Conservation (phyloP, 441 rosid species). For the Croton laevigatus region DNA sequence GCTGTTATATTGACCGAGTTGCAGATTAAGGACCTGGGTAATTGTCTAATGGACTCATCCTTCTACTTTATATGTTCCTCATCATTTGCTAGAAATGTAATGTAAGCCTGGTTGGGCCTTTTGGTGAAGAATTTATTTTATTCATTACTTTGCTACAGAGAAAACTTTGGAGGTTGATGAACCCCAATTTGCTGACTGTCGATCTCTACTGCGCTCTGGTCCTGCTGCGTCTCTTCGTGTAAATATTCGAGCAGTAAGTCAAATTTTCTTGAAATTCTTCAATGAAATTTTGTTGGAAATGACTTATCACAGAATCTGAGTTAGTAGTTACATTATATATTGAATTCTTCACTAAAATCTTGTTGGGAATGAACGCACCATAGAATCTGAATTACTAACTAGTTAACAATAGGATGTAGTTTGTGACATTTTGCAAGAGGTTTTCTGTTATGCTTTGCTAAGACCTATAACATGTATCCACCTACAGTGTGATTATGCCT, state of each 20-base stretch:
- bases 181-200: slow-evolving; percentile 56
- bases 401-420: too few relatives aligned
- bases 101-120: slow-evolving; percentile 1
- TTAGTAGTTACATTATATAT: too few relatives aligned
- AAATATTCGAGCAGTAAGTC: slow-evolving; percentile 75
- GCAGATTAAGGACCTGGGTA: slow-evolving; percentile 73
- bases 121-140: background rate
- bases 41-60: slow-evolving; percentile 1
- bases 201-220: slow-evolving; percentile 60
- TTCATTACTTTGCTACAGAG: slow-evolving; percentile 35
- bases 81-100: background rate
- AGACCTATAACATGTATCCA: too few relatives aligned
- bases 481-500: too few relatives aligned
- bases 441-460: background rate
- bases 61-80: background rate
- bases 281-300: too few relatives aligned
- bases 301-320: too few relatives aligned
- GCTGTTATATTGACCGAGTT: slow-evolving; percentile 68
- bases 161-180: slow-evolving; percentile 47
- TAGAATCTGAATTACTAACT: too few relatives aligned
- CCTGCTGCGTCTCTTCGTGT: slow-evolving; percentile 72
- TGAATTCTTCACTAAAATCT: too few relatives aligned
- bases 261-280: background rate
- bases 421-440: too few relatives aligned
- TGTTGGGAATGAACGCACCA: too few relatives aligned